Base-by-base conservation (phyloP, 306 rosid species). In the Datisca glomerata region DNA sequence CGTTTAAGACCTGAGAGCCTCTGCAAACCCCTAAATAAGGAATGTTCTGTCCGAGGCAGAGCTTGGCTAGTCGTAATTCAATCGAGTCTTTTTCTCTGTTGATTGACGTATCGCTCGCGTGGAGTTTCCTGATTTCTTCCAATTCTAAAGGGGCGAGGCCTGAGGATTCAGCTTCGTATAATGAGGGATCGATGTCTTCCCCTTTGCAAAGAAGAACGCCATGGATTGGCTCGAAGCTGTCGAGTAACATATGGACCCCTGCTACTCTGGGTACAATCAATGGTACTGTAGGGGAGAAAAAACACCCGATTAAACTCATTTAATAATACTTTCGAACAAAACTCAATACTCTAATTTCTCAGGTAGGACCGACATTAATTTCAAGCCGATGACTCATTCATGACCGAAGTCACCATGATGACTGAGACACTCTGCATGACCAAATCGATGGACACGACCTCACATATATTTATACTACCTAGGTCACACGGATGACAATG, bases 181-280 rank as follows among this genome's bases (percentile, higher is more conserved):
- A 85, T 14, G 85, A 75, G 2, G 96, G 96, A 56, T 86, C 96
- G 11, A 86, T 86, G 55, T 81, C 96, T 50, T 86, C 96, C 29
- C 96, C 96, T 66, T 86, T 94, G 41, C 94, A 81, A 4, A 86
- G 87, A 28, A 86, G 86, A 9, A 81, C 96, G 11, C 96, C 96
- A 63, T 86, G 96, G 65, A 86, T 86, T 21, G 96, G 96, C 57
- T 81, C 94, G 40, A 86, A 86, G 56, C 96, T 86, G 18, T 82
- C 78, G 20, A 86, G 33, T 18, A 86, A 48, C 83, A 64, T 68
- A 17, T 81, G 83, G 12, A 81, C 79, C 43, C 96, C 96, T 16
- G 79, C 53, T 4, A 86, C 96, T 29, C 96, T 74, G 5, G 94
- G 96, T 31, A 86, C 81, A 24, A 86, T 86, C 0, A 86, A 79